Base-by-base conservation (phyloP, 768 basidiomycete species). In the Boletus rubroflammeus region DNA sequence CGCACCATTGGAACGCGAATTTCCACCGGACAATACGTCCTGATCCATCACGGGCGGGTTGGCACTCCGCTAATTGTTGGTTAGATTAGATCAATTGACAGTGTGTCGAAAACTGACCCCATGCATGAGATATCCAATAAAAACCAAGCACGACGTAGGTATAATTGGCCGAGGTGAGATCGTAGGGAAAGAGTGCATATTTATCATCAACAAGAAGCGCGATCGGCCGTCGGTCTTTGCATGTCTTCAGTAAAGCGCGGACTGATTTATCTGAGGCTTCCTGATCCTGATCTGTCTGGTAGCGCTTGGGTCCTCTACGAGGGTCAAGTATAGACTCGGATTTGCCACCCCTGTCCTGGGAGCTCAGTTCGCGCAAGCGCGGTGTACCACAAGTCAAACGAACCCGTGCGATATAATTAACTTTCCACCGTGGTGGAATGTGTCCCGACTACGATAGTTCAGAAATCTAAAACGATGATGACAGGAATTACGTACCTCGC, bases 321-420 rank as follows among this genome's bases (percentile, higher is more conserved):
- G 35, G n/a, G 7, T 62, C 73, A 52, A 79, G 75, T 3, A 81
- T 36, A 53, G 81, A 83, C 65, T 84, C 84, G 0, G 86, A 78
- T 65, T 81, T 86, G 3, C 88, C 88, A 6, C 89, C 88, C 11
- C 86, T 87, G 53, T 47, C 36, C 11, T 17, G 29, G 31, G 3
- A n/a, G 17, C 40, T 58, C 34, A 57, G 50, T 50, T 14, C 32
- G 6, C 50, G 28, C 44, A 25, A 29, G 40, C 11, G 25, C 4
- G 7, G 21, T 39, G 31, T 14, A 34, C 36, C 35, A 45, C 14
- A 48, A 34, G 43, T 23, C 35, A 50, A 49, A 64, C 80, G 51
- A 57, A 93, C 90, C 89, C 91, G 67, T 93, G 90, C 8, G 90
- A 93, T 47, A 93, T 82, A 41, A 93, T 90, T 6, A 90, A 63